Percentiles rank a stretch among this genome's conserved stretches.
Conservation (phyloP, 371 early-diverging fungal genomes). For the Mortierella polycephala region DNA sequence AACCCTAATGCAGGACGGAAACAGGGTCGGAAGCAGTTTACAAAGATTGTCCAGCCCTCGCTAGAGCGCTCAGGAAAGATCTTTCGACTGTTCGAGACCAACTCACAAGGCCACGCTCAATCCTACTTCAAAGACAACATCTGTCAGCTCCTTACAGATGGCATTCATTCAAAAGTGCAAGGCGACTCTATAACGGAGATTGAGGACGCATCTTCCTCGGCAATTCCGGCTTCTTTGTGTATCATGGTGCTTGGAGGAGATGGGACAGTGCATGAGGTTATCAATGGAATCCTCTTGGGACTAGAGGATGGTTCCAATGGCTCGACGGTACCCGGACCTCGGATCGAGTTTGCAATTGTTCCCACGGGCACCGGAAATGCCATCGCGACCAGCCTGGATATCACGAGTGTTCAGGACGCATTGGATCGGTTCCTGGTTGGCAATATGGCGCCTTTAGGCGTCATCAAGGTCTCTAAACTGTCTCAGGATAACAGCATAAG, state of each 20-base stretch:
- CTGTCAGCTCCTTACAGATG: constrained; percentile 13
- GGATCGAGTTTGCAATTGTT: constrained; percentile 16
- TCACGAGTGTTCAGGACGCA: constrained; percentile 15
- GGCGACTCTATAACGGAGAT: not conserved
- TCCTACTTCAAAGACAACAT: constrained; percentile 24
- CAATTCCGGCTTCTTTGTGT: not conserved
- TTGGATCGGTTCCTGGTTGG: constrained; percentile 18
- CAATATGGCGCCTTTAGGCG: constrained; percentile 9
- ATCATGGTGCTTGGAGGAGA: constrained; percentile 43
- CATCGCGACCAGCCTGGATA: constrained; percentile 39
- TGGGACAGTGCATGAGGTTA: constrained; percentile 38
- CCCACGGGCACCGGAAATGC: constrained; percentile 42
- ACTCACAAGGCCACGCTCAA: constrained; percentile 13
- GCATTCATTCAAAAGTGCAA: constrained; percentile 3
- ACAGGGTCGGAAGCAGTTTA: constrained; percentile 3
- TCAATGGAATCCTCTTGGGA: constrained; percentile 39
- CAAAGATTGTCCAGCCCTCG: constrained; percentile 9
- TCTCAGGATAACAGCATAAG: not conserved
- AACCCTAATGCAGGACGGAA: constrained; percentile 40
- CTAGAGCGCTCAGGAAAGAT: constrained; percentile 4
- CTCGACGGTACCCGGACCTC: not conserved
- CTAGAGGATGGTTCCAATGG: not conserved
- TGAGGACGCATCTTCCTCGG: not conserved
- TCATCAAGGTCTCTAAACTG: constrained; percentile 30
- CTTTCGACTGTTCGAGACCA: constrained; percentile 23